Conservation (phyloP, 1,139 yeast species). For the Geotrichum fermentans region DNA sequence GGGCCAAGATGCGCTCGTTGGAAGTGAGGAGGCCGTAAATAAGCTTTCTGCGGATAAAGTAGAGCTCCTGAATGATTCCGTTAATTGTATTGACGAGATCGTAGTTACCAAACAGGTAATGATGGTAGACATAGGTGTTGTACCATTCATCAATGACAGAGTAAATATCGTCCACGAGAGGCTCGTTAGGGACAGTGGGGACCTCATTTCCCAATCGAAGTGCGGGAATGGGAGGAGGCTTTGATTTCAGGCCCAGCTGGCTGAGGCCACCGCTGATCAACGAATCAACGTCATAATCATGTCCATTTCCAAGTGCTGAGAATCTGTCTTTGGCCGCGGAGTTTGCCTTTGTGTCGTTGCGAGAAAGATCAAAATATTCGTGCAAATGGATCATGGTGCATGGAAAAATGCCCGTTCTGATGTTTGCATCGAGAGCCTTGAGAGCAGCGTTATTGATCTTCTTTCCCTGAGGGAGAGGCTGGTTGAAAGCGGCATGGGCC, state of each 20-base stretch:
- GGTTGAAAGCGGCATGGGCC: conserved; percentile 32
- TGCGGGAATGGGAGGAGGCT: conserved; percentile 35
- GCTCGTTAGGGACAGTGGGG: conserved; percentile 30
- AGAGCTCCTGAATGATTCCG: conserved; percentile 46
- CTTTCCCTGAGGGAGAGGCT: conserved; percentile 26
- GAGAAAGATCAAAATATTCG: conserved; percentile 30
- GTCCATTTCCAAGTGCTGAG: conserved; percentile 13
- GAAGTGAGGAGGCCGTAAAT: conserved; percentile 54
- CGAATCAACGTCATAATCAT: conserved; percentile 17
- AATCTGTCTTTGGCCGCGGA: conserved; percentile 14
- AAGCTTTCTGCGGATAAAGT: conserved; percentile 59
- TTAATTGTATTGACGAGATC: conserved; percentile 35
- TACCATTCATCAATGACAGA: conserved; percentile 37
- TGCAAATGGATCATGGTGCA: conserved; percentile 28
- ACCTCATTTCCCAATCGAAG: conserved; percentile 30
- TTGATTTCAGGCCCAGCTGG: conserved; percentile 21
- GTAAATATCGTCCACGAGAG: conserved; percentile 36
- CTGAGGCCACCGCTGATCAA: conserved; percentile 11
- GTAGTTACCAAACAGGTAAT: conserved; percentile 37
- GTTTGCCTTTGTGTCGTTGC: conserved; percentile 14
- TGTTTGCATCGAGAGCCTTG: conserved; percentile 30
- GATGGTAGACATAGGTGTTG: conserved; percentile 32
- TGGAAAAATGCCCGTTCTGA: conserved; percentile 34
- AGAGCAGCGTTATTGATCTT: conserved; percentile 28
- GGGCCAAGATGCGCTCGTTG: conserved; percentile 52